Percentiles rank a stretch among this genome's conserved stretches.
phyloP scores from a whole-genome alignment of 352 stramenopile species.

The Globisporangium camurandrum region DNA sequence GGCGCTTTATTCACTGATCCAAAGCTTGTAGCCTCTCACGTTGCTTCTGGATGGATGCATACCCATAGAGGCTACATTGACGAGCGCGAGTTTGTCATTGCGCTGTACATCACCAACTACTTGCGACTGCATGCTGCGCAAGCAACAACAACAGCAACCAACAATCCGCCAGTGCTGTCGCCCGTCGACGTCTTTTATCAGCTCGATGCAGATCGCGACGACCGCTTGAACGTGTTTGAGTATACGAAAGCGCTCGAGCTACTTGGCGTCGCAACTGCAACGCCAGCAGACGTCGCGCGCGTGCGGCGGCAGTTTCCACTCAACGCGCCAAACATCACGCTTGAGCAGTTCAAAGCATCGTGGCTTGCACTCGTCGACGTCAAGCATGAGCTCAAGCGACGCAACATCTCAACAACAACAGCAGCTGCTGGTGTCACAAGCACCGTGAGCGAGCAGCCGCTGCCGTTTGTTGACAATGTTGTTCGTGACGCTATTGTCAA shows the following conservation, averaged over 20 bases:
- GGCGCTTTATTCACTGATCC: too few species aligned
- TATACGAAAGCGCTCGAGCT: conserved; percentile 56
- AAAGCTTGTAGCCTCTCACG: too few species aligned
- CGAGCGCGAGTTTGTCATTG: conserved; percentile 64
- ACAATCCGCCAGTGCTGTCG: conserved; percentile 16
- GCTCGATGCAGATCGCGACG: conserved; percentile 49
- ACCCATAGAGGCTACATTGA: conserved; percentile 55
- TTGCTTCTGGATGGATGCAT: too few species aligned
- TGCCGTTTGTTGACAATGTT: too few species aligned
- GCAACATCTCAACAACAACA: conserved; percentile 12
- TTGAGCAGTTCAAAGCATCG: conserved; percentile 49
- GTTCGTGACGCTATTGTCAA: too few species aligned
- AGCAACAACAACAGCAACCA: not conserved
- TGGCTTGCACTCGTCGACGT: conserved; percentile 50
- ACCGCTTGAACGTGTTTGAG: conserved; percentile 54
- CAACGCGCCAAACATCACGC: conserved; percentile 20
- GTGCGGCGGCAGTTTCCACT: conserved; percentile 27
- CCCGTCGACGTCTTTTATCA: conserved; percentile 55
- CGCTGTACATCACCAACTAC: conserved; percentile 70
- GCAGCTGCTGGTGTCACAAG: too few species aligned
- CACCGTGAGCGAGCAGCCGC: not conserved
- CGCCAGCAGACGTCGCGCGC: conserved; percentile 11
- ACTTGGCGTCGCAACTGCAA: conserved; percentile 21
- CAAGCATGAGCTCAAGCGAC: conserved; percentile 30
- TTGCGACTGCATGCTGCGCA: conserved; percentile 22